Percentiles rank a stretch among this genome's conserved stretches.
These are phyloP conservation scores for Daldinia caldariorum DNA, from an alignment of 495 filamentous ascomycete species.

Conservation along the genomic window DNA sequence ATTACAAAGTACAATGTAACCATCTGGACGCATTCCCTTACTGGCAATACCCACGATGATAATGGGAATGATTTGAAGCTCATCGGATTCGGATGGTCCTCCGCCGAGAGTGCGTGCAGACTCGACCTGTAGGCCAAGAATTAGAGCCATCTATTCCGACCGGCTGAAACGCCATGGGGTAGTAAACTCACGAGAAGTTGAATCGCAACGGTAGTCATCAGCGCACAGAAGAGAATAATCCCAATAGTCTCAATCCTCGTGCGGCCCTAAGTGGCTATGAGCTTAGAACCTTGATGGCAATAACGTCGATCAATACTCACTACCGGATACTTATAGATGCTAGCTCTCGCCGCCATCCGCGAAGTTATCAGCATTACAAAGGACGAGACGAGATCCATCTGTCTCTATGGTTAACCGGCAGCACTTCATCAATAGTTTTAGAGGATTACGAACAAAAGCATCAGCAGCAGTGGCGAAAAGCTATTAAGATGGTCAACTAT, in stretches of 20 bases:
- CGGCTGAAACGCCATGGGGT: constrained; percentile 17
- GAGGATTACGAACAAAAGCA: constrained; percentile 58
- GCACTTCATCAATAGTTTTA: constrained; percentile 30
- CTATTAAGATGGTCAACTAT: constrained; percentile 42
- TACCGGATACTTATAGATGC: constrained; percentile 66
- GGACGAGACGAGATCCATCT: constrained; percentile 68
- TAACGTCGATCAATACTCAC: constrained; percentile 41
- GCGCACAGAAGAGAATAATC: constrained; percentile 67
- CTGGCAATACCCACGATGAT: constrained; percentile 63
- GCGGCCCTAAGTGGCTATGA: constrained; percentile 54
- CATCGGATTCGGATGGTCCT: constrained; percentile 50
- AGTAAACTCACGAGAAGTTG: constrained; percentile 59
- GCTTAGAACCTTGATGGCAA: constrained; percentile 15
- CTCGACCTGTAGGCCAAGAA: constrained; percentile 52
- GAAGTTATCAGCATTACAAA: constrained; percentile 66
- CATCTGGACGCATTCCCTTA: constrained; percentile 42
- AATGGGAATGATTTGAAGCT: constrained; percentile 61
- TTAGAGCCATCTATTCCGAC: constrained; percentile 32
- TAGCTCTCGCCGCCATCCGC: constrained; percentile 60
- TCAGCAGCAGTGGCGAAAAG: constrained; percentile 68
- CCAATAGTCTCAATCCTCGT: constrained; percentile 66
- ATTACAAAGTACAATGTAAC: not conserved
- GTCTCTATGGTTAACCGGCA: constrained; percentile 37
- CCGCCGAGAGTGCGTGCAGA: constrained; percentile 58
- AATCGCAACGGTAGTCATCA: constrained; percentile 67